These are phyloP conservation scores for Trichoderma simmonsii DNA, from an alignment of 2,329 filamentous ascomycete species.

Conservation along the genomic window DNA sequence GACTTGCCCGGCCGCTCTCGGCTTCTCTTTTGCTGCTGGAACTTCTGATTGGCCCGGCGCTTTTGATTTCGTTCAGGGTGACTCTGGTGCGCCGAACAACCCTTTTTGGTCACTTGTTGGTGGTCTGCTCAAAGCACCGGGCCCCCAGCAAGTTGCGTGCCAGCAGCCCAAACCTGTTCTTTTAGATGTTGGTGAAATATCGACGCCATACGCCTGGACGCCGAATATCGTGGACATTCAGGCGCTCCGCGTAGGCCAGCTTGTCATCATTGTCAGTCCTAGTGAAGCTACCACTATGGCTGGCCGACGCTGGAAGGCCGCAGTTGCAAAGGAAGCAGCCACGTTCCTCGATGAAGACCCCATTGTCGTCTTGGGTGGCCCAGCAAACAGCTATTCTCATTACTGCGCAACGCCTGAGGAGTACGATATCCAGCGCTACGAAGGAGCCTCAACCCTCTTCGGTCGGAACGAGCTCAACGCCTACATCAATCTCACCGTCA, in stretches of 20 bases:
- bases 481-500: constrained; percentile 83
- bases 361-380: constrained; percentile 80
- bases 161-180: constrained; percentile 82
- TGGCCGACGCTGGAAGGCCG: constrained; percentile 78
- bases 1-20: constrained; percentile 84
- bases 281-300: constrained; percentile 93
- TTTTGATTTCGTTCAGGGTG: constrained; percentile 91
- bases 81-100: constrained; percentile 65
- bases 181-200: constrained; percentile 82
- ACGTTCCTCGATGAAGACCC: constrained; percentile 52
- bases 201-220: constrained; percentile 77
- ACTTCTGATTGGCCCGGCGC: constrained; percentile 88
- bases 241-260: constrained; percentile 75
- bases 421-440: constrained; percentile 82
- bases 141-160: constrained; percentile 66
- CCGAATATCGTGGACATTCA: constrained; percentile 92
- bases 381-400: constrained; percentile 87
- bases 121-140: constrained; percentile 67
- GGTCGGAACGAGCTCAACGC: constrained; percentile 79
- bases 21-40: constrained; percentile 89
- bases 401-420: constrained; percentile 78
- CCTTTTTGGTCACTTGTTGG: constrained; percentile 80
- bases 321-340: constrained; percentile 54
- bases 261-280: constrained; percentile 79
- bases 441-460: constrained; percentile 89